Conservation (phyloP, 306 rosid genomes). For the Comarum palustre region DNA sequence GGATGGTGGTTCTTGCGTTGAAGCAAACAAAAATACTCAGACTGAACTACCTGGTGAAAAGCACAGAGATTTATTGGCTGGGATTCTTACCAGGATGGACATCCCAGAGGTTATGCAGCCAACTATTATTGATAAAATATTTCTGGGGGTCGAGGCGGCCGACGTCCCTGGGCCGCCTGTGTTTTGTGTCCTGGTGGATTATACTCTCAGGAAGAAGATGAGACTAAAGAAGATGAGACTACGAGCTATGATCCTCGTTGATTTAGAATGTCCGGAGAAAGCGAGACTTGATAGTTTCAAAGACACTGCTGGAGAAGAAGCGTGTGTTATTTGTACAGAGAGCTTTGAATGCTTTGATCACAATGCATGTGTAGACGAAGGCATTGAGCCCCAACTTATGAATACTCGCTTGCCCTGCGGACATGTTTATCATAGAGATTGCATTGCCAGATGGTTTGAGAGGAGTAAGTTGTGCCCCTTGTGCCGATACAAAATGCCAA, state of each 20-base stretch:
- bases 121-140: neutral
- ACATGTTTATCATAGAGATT: neutral
- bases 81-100: neutral
- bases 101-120: too few species aligned
- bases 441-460: neutral
- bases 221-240: too few species aligned
- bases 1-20: too few species aligned
- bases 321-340: too few species aligned
- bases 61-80: neutral
- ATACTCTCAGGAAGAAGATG: too few species aligned
- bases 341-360: neutral
- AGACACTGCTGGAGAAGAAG: too few species aligned
- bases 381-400: neutral
- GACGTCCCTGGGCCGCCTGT: neutral
- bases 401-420: neutral
- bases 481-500: neutral
- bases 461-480: neutral
- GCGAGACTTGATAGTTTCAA: too few species aligned
- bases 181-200: neutral
- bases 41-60: neutral
- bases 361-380: neutral
- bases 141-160: neutral
- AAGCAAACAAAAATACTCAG: too few species aligned
- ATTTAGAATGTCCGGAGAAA: too few species aligned
- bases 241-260: too few species aligned